Percentiles rank a stretch among this genome's conserved stretches.
phyloP scores from a whole-genome alignment of 495 filamentous ascomycete genomes.

The Trichocladium uniseriatum region DNA sequence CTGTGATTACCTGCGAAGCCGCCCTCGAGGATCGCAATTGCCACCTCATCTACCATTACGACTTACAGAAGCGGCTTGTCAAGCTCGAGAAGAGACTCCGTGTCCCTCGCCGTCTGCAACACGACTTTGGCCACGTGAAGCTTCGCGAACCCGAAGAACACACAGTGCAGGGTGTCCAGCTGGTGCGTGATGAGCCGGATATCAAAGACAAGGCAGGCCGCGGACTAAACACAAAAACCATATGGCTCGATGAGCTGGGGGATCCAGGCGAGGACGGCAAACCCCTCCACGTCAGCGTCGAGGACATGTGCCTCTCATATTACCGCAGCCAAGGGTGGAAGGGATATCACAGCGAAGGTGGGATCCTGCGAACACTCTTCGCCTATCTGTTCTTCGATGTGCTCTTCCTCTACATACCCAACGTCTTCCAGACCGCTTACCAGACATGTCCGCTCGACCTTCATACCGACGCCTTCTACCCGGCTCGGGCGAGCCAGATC shows the following conservation, averaged over 20 bases:
- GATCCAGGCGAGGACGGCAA: conserved; percentile 55
- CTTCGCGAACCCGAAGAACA: conserved; percentile 67
- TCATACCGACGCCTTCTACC: conserved; percentile 89
- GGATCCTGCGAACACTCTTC: conserved; percentile 84
- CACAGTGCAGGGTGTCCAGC: conserved; percentile 62
- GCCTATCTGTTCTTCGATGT: conserved; percentile 89
- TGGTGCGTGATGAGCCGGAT: conserved; percentile 49
- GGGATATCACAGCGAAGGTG: conserved; percentile 86
- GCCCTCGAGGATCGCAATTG: conserved; percentile 81
- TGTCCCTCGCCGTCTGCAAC: conserved; percentile 77
- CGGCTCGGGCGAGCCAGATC: conserved; percentile 74
- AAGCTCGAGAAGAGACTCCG: conserved; percentile 83
- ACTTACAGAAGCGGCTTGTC: conserved; percentile 81
- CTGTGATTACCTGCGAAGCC: conserved; percentile 73
- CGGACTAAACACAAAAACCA: conserved; percentile 59
- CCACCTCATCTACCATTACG: conserved; percentile 86
- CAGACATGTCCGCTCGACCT: conserved; percentile 92
- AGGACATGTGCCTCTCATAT: conserved; percentile 83
- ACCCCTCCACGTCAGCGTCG: conserved; percentile 44
- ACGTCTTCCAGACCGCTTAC: conserved; percentile 91
- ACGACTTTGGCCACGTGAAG: conserved; percentile 82
- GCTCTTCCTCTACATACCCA: conserved; percentile 86
- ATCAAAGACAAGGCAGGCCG: conserved; percentile 31
- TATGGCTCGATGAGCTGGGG: conserved; percentile 73
- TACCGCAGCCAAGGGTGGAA: conserved; percentile 84